Conservation (phyloP, 2,329 filamentous ascomycete genomes). For the Dactylellina haptotyla region DNA sequence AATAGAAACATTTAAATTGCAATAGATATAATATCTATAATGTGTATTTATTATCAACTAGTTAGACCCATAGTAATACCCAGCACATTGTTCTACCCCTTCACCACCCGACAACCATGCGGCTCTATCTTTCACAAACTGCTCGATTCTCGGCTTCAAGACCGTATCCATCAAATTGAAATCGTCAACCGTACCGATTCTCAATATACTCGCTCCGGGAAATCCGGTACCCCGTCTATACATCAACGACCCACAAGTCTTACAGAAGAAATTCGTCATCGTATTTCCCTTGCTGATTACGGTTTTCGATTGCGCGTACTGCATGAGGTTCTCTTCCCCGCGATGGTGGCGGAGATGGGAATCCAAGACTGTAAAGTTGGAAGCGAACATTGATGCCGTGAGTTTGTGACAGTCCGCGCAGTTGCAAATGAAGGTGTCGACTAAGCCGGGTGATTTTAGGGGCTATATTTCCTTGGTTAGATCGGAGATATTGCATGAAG, state of each 20-base stretch:
- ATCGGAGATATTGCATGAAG: no score
- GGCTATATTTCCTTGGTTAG: slow-evolving; percentile 60
- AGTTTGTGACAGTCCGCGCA: slow-evolving; percentile 72
- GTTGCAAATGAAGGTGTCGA: slow-evolving; percentile 69
- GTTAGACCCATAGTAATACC: not conserved
- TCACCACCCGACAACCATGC: slow-evolving; percentile 64
- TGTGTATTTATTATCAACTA: not conserved
- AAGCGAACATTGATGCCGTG: slow-evolving; percentile 71
- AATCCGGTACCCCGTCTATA: slow-evolving; percentile 66
- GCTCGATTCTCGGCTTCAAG: slow-evolving; percentile 67
- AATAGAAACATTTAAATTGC: no score
- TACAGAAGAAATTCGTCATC: slow-evolving; percentile 73
- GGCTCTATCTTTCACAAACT: slow-evolving; percentile 67
- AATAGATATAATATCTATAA: no score
- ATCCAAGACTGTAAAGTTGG: slow-evolving; percentile 68
- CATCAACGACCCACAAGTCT: slow-evolving; percentile 70
- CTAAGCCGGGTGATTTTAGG: slow-evolving; percentile 63
- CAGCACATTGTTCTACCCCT: slow-evolving; percentile 59
- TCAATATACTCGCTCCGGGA: slow-evolving; percentile 65
- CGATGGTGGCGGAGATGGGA: slow-evolving; percentile 65
- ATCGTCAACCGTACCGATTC: slow-evolving; percentile 73
- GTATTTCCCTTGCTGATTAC: slow-evolving; percentile 62
- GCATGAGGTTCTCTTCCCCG: slow-evolving; percentile 66
- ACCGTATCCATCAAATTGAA: slow-evolving; percentile 69
- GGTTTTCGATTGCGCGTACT: slow-evolving; percentile 65